These are phyloP conservation scores for Coemansia sp. DNA, from an alignment of 192 early-diverging fungal species.

Conservation along the genomic window DNA sequence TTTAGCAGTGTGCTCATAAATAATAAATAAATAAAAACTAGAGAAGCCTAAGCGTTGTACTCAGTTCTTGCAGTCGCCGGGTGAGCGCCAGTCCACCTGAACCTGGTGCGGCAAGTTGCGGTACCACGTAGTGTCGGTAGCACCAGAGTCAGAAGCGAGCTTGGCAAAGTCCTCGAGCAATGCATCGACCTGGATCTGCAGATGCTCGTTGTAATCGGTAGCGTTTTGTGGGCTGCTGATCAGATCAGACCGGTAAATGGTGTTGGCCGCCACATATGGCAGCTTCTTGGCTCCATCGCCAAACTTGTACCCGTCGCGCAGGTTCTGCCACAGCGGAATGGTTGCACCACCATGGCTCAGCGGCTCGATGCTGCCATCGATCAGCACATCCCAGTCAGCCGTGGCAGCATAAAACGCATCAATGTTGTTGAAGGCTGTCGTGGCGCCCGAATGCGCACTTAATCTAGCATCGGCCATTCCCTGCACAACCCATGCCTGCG, in stretches of 20 bases:
- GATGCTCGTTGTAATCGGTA: conserved; percentile 63
- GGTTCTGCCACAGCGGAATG: conserved; percentile 47
- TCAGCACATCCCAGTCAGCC: conserved; percentile 60
- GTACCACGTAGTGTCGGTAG: conserved; percentile 62
- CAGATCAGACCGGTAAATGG: conserved; percentile 61
- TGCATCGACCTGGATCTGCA: conserved; percentile 64
- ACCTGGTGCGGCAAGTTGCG: conserved; percentile 65
- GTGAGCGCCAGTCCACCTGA: conserved; percentile 55
- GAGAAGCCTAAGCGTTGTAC: neutral
- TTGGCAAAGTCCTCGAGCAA: conserved; percentile 58
- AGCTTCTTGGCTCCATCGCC: conserved; percentile 12
- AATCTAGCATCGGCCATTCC: conserved; percentile 63
- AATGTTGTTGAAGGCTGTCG: conserved; percentile 29
- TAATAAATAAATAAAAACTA: neutral
- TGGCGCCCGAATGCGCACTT: conserved; percentile 36
- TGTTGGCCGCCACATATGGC: conserved; percentile 60
- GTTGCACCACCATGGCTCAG: conserved; percentile 60
- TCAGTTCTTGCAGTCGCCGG: conserved; percentile 36
- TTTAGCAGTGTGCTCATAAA: neutral
- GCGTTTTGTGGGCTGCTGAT: conserved; percentile 71
- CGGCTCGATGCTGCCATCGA: conserved; percentile 57
- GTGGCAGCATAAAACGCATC: conserved; percentile 57
- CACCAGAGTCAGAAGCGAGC: conserved; percentile 52
- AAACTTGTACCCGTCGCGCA: conserved; percentile 34
- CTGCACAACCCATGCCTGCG: conserved; percentile 46